Evolutionary conservation across 768 basidiomycete genomes (phyloP), one percentile per base, ranked within the genome.

Genomic region (Trametes gibbosa): DNA sequence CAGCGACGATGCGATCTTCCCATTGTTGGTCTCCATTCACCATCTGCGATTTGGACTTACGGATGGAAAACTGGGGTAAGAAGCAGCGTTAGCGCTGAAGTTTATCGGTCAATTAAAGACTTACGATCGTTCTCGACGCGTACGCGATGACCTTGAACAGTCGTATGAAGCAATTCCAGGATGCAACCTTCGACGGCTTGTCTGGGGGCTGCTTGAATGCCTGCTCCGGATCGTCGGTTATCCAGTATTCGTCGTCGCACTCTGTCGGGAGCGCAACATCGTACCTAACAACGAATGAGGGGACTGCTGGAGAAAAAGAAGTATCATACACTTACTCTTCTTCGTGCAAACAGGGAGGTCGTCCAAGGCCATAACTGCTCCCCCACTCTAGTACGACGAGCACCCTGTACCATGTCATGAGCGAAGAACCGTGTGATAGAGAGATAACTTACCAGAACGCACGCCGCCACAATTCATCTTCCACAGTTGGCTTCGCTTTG

Each of bases 181-280:
- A 79, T 0, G 86, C 70, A 1, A 87, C 65, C 1, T 66, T 68
- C 3, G 81, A 83, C 0, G 86, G 84, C 64, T 82, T 82, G 17
- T 77, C 81, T 1, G 76, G 65, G 0, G 90, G 90, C 65, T 92
- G 89, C 49, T 79, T 79, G 72, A 86, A 88, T 2, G 75, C 75
- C 23, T 74, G 71, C 13, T 74, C 74, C 0, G 79, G 76, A 52
- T 81, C 80, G 21, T 70, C 75, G 47, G 74, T 74, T 17, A 81
- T 77, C 85, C 85, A 87, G 58, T 81, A 86, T 49, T 87, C 84
- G 65, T 89, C 87, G 54, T 89, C 87, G 19, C 85, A 84, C 13
- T 85, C 84, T 1, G 85, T 73, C 1, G 86, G 85, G 13, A 79
- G 75, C 21, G 84, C 85, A 17, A 82, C 74, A 54, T 89, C 85